These are phyloP conservation scores for Populus davidiana DNA, from an alignment of 345 rosid species.

Conservation along the genomic window DNA sequence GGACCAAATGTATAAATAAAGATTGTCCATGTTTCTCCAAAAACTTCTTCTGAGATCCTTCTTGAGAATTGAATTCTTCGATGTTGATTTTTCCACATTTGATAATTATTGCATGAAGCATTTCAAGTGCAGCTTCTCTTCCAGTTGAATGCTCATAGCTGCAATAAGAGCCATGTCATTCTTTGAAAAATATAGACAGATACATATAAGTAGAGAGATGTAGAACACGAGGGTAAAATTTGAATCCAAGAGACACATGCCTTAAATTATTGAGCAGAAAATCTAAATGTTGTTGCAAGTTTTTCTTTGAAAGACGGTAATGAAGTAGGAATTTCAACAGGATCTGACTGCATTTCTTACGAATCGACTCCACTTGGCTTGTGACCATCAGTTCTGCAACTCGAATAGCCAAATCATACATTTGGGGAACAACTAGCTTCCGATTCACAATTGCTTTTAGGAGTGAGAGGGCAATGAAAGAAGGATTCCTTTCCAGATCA, in stretches of 20 bases:
- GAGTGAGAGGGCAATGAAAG: slow-evolving; percentile 64
- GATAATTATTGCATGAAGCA: slow-evolving; percentile 63
- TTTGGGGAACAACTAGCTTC: slow-evolving; percentile 79
- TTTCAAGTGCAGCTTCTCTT: slow-evolving; percentile 85
- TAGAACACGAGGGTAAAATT: not conserved
- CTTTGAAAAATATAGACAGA: not conserved
- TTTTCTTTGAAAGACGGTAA: slow-evolving; percentile 61
- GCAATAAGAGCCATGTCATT: slow-evolving; percentile 21
- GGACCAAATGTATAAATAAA: slow-evolving; percentile 54
- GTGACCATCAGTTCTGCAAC: slow-evolving; percentile 80
- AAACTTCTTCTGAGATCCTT: slow-evolving; percentile 36
- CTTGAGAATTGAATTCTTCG: too few species aligned
- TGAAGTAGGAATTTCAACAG: slow-evolving; percentile 68
- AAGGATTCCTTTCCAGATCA: slow-evolving; percentile 73
- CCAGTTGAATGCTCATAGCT: slow-evolving; percentile 86
- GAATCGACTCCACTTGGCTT: slow-evolving; percentile 65
- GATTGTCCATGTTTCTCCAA: slow-evolving; percentile 55
- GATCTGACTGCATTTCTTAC: slow-evolving; percentile 74
- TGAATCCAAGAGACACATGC: slow-evolving; percentile 33
- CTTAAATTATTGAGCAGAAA: slow-evolving; percentile 62
- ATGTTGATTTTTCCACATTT: slow-evolving; percentile 30
- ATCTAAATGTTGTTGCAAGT: slow-evolving; percentile 61
- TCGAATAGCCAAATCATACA: slow-evolving; percentile 62
- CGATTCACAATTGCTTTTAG: slow-evolving; percentile 72
- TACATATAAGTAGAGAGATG: not conserved